Conservation (phyloP, 345 rosid genomes). For the Gynandropsis gynandra region DNA sequence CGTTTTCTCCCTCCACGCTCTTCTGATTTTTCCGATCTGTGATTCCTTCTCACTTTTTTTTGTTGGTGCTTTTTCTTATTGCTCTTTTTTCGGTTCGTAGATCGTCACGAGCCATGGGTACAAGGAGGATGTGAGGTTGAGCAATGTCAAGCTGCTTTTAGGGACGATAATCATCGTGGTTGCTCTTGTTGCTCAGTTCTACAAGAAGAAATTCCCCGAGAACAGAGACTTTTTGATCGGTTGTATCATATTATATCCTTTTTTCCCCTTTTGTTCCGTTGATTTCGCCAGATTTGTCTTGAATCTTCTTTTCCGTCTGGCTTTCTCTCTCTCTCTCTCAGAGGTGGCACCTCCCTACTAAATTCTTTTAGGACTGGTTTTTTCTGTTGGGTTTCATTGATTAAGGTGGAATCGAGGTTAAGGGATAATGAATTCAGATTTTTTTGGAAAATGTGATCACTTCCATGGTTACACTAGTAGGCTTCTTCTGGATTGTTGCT, state of each 20-base stretch:
- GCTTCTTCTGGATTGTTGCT: neutral
- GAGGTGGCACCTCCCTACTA: too few relatives aligned
- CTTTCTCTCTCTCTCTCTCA: too few relatives aligned
- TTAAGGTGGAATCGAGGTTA: too few relatives aligned
- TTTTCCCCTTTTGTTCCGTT: neutral
- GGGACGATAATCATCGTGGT: slow-evolving; percentile 54
- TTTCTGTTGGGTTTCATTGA: too few relatives aligned
- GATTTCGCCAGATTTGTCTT: neutral
- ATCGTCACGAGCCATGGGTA: slow-evolving; percentile 67
- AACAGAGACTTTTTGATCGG: slow-evolving; percentile 56
- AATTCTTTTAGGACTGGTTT: too few relatives aligned
- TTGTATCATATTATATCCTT: slow-evolving; percentile 65
- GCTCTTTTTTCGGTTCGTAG: slow-evolving; percentile 23
- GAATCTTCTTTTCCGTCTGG: neutral
- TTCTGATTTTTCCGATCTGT: neutral
- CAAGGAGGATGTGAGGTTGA: slow-evolving; percentile 65
- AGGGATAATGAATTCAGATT: too few relatives aligned
- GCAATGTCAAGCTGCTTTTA: slow-evolving; percentile 55
- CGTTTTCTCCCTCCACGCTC: slow-evolving; percentile 15
- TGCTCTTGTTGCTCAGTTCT: slow-evolving; percentile 88
- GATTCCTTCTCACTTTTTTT: slow-evolving; percentile 2
- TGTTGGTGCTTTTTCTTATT: too few relatives aligned
- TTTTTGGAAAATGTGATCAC: too few relatives aligned
- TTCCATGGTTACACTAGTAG: neutral
- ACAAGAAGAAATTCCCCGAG: slow-evolving; percentile 89